A percentile compares a stretch with the other conserved stretches of the same genome.
Conservation (phyloP, 306 rosid species). For the Potentilla sterilis region DNA sequence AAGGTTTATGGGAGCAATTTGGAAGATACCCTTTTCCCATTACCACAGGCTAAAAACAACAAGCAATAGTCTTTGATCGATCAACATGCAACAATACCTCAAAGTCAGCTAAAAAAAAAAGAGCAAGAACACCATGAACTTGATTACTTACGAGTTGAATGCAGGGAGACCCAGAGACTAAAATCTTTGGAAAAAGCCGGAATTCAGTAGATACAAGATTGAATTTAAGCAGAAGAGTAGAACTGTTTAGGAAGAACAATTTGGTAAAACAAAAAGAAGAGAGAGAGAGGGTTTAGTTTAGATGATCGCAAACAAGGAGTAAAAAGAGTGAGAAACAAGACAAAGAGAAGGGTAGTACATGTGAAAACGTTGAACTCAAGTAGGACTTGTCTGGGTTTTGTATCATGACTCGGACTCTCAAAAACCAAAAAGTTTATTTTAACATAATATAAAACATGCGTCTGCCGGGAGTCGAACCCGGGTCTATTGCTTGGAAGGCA, state of each 20-base stretch:
- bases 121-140: background rate
- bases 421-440: background rate
- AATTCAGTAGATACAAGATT: background rate
- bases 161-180: background rate
- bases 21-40: background rate
- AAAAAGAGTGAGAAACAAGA: background rate
- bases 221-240: background rate
- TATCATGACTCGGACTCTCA: background rate
- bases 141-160: background rate
- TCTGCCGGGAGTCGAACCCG: conserved; percentile 14
- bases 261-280: background rate
- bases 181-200: background rate
- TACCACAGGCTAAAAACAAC: background rate
- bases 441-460: background rate
- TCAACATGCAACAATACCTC: background rate
- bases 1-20: background rate
- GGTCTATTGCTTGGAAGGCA: conserved; percentile 12
- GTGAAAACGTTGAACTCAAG: background rate
- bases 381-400: background rate
- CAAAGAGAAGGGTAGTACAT: background rate
- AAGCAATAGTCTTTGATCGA: background rate
- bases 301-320: background rate
- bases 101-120: background rate
- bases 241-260: background rate
- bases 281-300: background rate